phyloP scores from a whole-genome alignment of 352 stramenopile genomes.

The Pythium periplocum region DNA sequence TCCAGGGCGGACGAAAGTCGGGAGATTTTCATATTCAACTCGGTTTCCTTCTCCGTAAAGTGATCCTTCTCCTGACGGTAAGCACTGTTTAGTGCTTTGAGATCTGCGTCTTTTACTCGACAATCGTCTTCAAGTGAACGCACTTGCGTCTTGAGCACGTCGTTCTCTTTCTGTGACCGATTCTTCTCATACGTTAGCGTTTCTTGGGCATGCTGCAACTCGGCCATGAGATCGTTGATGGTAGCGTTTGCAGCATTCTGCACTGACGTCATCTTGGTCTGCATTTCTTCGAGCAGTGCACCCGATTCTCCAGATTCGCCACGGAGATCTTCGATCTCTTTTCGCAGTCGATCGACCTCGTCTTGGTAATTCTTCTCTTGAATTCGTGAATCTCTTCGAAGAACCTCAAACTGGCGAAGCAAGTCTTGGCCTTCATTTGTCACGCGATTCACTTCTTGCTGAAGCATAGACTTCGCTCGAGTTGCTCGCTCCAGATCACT shows the following conservation, averaged over 20 bases:
- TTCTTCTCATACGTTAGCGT: constrained; percentile 45
- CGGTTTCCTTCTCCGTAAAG: constrained; percentile 25
- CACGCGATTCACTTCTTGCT: constrained; percentile 48
- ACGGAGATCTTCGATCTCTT: constrained; percentile 42
- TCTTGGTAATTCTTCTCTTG: constrained; percentile 34
- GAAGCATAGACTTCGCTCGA: constrained; percentile 39
- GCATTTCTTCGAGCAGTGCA: constrained; percentile 46
- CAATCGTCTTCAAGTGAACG: constrained; percentile 44
- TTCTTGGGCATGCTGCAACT: constrained; percentile 58
- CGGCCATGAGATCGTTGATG: constrained; percentile 64
- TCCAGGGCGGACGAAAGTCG: constrained; percentile 31
- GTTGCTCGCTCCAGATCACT: constrained; percentile 38
- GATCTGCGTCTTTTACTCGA: constrained; percentile 29
- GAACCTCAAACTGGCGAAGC: constrained; percentile 55
- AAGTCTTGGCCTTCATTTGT: constrained; percentile 53
- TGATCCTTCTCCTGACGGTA: constrained; percentile 24
- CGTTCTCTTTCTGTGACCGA: constrained; percentile 43
- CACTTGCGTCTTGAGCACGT: constrained; percentile 30
- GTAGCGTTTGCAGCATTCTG: constrained; percentile 73
- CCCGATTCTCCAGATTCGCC: constrained; percentile 33
- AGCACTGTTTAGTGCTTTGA: constrained; percentile 26
- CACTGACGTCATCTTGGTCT: constrained; percentile 62
- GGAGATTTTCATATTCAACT: constrained; percentile 24
- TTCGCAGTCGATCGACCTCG: constrained; percentile 35
- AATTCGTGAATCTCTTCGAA: constrained; percentile 40